Conservation (phyloP, 2,329 filamentous ascomycete species). For the Ophiostoma ips region DNA sequence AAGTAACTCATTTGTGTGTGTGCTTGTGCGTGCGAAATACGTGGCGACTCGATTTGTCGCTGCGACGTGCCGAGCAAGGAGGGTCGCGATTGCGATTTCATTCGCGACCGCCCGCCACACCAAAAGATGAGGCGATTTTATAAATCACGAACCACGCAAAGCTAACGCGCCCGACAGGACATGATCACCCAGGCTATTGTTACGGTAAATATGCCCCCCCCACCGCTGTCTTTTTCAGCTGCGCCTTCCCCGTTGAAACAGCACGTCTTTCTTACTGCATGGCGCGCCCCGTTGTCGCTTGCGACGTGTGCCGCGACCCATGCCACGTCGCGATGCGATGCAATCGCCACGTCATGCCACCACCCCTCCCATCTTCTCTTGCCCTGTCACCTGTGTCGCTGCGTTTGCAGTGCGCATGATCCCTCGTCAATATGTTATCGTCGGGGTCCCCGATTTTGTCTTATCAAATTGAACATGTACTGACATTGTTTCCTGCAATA, state of each 20-base stretch:
- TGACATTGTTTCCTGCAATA: slow-evolving; percentile 18
- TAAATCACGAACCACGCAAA: neutral
- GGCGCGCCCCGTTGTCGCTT: neutral
- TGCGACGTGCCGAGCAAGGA: neutral
- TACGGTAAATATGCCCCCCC: slow-evolving; percentile 36
- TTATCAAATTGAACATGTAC: slow-evolving; percentile 1
- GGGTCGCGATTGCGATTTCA: slow-evolving; percentile 2
- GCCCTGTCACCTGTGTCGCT: neutral
- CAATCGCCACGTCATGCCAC: slow-evolving; percentile 6
- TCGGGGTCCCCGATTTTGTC: neutral
- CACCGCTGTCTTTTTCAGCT: neutral
- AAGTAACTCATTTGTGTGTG: neutral
- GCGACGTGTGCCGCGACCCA: neutral
- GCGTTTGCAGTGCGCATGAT: too few species aligned
- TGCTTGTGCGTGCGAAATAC: neutral
- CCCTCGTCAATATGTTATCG: neutral
- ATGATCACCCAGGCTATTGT: slow-evolving; percentile 51
- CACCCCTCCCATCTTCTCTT: neutral
- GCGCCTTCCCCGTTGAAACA: neutral
- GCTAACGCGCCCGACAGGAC: slow-evolving; percentile 27
- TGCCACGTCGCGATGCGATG: slow-evolving; percentile 8
- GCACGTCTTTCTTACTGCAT: slow-evolving; percentile 12
- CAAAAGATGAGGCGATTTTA: slow-evolving; percentile 1
- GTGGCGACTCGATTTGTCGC: neutral
- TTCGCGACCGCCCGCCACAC: neutral